These are phyloP conservation scores for Coniochaeta sp. DNA, from an alignment of 2,329 filamentous ascomycete genomes.

Conservation along the genomic window DNA sequence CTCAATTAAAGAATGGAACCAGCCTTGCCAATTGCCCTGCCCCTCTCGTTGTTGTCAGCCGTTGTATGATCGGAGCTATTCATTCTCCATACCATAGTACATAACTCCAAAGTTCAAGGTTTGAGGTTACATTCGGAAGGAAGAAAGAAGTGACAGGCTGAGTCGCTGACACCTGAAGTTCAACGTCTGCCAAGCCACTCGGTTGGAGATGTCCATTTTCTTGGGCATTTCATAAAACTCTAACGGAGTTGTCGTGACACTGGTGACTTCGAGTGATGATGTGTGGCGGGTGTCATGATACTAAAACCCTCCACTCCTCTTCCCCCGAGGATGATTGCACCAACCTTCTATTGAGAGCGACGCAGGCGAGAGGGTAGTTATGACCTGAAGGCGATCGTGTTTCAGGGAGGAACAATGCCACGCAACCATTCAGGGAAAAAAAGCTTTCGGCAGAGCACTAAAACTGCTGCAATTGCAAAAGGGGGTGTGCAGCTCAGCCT, in stretches of 20 bases:
- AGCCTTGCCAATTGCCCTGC: neutral
- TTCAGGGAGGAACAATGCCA: neutral
- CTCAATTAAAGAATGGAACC: too few relatives aligned
- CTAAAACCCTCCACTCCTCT: too few relatives aligned
- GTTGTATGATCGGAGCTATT: neutral
- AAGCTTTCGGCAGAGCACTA: neutral
- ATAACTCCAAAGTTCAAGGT: neutral
- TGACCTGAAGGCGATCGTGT: neutral
- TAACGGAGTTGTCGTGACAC: too few relatives aligned
- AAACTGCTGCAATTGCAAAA: neutral
- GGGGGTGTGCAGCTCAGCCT: neutral
- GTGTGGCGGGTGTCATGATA: too few relatives aligned
- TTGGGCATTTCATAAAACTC: too few relatives aligned
- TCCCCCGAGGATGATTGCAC: neutral
- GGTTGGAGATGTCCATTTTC: neutral
- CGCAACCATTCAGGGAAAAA: neutral
- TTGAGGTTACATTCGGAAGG: constrained; percentile 1
- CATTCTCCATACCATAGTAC: too few relatives aligned
- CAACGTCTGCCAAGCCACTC: neutral
- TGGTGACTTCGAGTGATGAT: neutral
- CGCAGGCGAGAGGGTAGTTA: too few relatives aligned
- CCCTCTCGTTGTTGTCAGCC: neutral
- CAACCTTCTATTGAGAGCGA: neutral
- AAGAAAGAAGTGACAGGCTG: neutral
- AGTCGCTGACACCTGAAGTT: neutral